Evolutionary conservation across 257 asterid species (phyloP).

Genomic region (Cruciata laevipes): DNA sequence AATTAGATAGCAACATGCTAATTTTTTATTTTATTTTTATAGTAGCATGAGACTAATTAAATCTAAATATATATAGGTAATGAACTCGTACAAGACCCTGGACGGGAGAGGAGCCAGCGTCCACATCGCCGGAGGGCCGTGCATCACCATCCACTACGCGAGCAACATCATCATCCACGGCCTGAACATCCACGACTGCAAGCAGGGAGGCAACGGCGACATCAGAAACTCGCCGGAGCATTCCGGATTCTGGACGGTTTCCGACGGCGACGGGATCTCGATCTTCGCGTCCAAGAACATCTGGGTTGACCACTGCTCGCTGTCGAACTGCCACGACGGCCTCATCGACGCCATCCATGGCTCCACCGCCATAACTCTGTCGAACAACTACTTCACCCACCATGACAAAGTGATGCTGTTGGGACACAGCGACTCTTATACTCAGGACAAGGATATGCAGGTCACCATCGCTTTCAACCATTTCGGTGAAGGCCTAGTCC

Average conservation of each 20-base stretch:
- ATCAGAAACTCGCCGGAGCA: constrained; percentile 64
- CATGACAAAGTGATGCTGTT: constrained; percentile 82
- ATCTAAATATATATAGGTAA: constrained; percentile 16
- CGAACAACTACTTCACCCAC: constrained; percentile 68
- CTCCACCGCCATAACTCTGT: constrained; percentile 64
- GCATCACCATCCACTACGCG: constrained; percentile 52
- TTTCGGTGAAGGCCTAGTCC: constrained; percentile 82
- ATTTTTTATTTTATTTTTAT: no score
- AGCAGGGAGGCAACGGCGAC: constrained; percentile 34
- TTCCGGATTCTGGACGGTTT: constrained; percentile 48
- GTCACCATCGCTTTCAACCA: constrained; percentile 79
- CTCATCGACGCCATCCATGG: constrained; percentile 72
- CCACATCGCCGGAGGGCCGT: constrained; percentile 63
- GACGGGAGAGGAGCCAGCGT: constrained; percentile 80
- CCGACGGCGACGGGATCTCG: constrained; percentile 70
- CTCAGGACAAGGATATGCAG: constrained; percentile 57
- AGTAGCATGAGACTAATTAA: no score
- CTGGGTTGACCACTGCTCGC: constrained; percentile 75
- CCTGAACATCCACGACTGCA: constrained; percentile 64
- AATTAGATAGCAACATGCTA: no score
- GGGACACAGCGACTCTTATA: constrained; percentile 56
- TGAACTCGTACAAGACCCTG: constrained; percentile 65
- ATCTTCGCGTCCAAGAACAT: constrained; percentile 44
- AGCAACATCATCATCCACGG: constrained; percentile 65
- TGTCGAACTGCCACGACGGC: constrained; percentile 69